Conservation (phyloP, 352 stramenopile species). For the Pythium dissotocum region DNA sequence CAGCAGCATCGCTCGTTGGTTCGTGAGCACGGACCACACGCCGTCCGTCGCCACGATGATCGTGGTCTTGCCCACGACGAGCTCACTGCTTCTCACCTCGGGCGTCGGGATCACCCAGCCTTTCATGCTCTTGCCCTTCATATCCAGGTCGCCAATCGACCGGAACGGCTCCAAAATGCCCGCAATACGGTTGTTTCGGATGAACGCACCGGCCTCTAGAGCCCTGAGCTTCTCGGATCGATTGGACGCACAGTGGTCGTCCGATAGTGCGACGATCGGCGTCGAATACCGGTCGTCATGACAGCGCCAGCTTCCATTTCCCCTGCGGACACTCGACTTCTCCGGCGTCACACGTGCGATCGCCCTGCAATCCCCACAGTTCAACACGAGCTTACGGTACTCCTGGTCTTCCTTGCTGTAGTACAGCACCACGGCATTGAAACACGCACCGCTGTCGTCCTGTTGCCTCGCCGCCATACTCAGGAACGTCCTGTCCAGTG, state of each 20-base stretch:
- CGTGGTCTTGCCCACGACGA: conserved; percentile 47
- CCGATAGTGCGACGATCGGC: conserved; percentile 34
- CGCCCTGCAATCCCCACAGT: conserved; percentile 73
- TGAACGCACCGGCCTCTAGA: conserved; percentile 57
- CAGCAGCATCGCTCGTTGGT: conserved; percentile 56
- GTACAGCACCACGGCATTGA: conserved; percentile 58
- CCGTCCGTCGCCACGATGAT: conserved; percentile 75
- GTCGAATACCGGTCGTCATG: conserved; percentile 12
- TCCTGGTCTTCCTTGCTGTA: conserved; percentile 35
- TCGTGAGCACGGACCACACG: conserved; percentile 69
- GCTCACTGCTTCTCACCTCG: conserved; percentile 50
- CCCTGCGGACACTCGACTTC: neutral
- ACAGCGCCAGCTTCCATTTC: conserved; percentile 8
- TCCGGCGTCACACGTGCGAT: conserved; percentile 45
- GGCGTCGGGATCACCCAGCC: conserved; percentile 75
- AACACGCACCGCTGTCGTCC: conserved; percentile 69
- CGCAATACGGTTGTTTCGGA: conserved; percentile 71
- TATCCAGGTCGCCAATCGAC: conserved; percentile 83
- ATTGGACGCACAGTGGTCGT: conserved; percentile 79
- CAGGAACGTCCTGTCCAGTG: conserved; percentile 50
- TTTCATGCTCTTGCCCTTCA: conserved; percentile 71
- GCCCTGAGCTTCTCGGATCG: conserved; percentile 59
- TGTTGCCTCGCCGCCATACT: conserved; percentile 33
- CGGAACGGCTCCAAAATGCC: conserved; percentile 83
- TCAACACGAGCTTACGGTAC: conserved; percentile 59